phyloP scores from a whole-genome alignment of 2,329 filamentous ascomycete genomes.

The Cylindrodendrum hubeiense region DNA sequence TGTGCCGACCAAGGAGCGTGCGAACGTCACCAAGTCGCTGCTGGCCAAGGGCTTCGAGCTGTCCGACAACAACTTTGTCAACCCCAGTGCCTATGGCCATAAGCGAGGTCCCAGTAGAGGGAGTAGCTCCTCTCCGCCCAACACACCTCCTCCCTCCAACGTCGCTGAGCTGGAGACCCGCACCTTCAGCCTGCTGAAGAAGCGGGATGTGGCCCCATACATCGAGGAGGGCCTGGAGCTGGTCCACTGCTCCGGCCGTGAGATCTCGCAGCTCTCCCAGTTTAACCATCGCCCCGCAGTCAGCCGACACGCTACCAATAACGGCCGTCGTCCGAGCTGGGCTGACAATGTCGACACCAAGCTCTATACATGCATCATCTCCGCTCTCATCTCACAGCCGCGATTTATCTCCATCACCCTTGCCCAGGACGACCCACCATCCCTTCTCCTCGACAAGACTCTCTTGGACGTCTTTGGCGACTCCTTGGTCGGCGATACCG shows the following conservation, averaged over 20 bases:
- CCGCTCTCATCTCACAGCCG: constrained; percentile 71
- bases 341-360: constrained; percentile 72
- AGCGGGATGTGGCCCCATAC: constrained; percentile 78
- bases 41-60: constrained; percentile 87
- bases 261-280: constrained; percentile 56
- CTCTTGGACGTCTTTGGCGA: constrained; percentile 77
- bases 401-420: constrained; percentile 81
- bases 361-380: constrained; percentile 72
- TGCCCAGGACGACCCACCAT: constrained; percentile 79
- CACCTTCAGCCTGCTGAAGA: constrained; percentile 87
- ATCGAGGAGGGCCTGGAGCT: constrained; percentile 78
- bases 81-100: constrained; percentile 55
- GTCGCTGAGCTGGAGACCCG: constrained; percentile 83
- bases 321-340: constrained; percentile 59
- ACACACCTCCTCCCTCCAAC: constrained; percentile 82
- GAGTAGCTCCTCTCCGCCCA: constrained; percentile 65
- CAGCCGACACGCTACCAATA: constrained; percentile 53
- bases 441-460: constrained; percentile 77
- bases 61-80: constrained; percentile 78
- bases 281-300: constrained; percentile 53
- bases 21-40: constrained; percentile 81
- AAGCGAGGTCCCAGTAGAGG: constrained; percentile 47
- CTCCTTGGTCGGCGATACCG: constrained; percentile 80
- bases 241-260: constrained; percentile 83
- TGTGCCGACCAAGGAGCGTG: constrained; percentile 80